Base-by-base conservation (phyloP, 192 early-diverging fungal genomes). In the Diversispora epigaea region DNA sequence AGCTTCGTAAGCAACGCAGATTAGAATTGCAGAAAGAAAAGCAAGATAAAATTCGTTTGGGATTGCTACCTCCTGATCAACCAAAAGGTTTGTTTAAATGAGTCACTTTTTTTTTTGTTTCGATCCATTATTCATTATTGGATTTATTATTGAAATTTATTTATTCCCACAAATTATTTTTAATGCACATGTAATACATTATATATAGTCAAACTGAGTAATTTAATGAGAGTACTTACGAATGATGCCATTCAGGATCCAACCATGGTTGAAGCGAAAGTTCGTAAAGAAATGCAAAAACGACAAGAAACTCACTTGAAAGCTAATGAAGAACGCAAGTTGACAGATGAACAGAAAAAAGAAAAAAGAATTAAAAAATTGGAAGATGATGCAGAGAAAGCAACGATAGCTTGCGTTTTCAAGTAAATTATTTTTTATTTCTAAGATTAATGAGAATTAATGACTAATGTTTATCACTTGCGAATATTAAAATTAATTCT, bases 211-310 rank as follows among this genome's bases (percentile, higher is more conserved):
- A 92, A 91, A 64, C 88, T 98, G 69, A 88, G 90, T 65, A 99
- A 98, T 80, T 86, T 99, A 81, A 98, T 97, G 95, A 82, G 90
- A 8, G 93, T 98, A 6, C 81, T 99, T 76, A 96, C 94, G n/a
- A 91, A 91, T 62, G 95, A 99, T 68, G 94, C 96, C 0, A 92
- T 98, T 9, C 91, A 93, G 60, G 96, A 97, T 77, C 98, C 98
- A 0, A 98, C 96, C 0, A 90, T 91, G 75, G 82, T 98, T n/a
- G 98, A 97, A 79, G 92, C 94, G 11, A 84, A 90, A 73, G 95
- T 99, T n/a, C 86, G 92, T 12, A 88, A 84, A 70, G 95, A 99
- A 76, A 88, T 96, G 86, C 84, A 89, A 47, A 88, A 87, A 40
- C 89, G 98, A 6, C 83, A 91, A 64, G 81, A 87, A 54, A 89